phyloP scores from a whole-genome alignment of 208 protist genomes.

The Spongospora subterranea region DNA sequence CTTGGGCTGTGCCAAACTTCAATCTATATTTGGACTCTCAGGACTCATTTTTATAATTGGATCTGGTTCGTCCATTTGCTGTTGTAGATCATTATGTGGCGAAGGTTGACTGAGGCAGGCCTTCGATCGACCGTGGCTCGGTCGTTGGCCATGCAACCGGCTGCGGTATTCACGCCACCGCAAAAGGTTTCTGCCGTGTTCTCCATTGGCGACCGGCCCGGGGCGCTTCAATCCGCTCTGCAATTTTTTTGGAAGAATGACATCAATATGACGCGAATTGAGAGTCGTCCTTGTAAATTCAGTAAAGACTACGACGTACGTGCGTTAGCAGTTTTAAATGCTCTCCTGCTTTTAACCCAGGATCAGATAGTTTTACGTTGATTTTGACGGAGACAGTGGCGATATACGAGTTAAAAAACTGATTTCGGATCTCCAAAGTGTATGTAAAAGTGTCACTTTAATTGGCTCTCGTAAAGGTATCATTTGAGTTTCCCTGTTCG shows the following conservation, averaged over 20 bases:
- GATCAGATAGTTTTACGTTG: constrained; percentile 15
- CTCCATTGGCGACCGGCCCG: background rate
- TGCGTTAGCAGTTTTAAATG: background rate
- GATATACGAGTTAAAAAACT: constrained; percentile 25
- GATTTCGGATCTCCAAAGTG: background rate
- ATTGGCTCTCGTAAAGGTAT: background rate
- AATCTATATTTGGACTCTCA: too few relatives aligned
- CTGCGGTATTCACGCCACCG: too few relatives aligned
- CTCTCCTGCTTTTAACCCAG: background rate
- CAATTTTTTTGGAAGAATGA: constrained; percentile 57
- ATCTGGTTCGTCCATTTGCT: too few relatives aligned
- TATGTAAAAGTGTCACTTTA: background rate
- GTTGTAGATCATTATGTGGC: too few relatives aligned
- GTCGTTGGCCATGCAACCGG: too few relatives aligned
- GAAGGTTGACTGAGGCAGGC: too few relatives aligned
- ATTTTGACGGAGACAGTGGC: background rate
- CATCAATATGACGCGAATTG: constrained; percentile 57
- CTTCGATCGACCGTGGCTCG: too few relatives aligned
- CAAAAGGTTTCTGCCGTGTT: constrained; percentile 27
- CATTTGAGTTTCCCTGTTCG: background rate
- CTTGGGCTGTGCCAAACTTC: too few relatives aligned
- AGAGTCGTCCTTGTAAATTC: constrained; percentile 39
- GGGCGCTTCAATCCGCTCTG: background rate
- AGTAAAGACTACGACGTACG: constrained; percentile 26
- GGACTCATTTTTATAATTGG: too few relatives aligned